A percentile compares a stretch with the other conserved stretches of the same genome.
These are phyloP conservation scores for Limtongozyma cylindracea DNA, from an alignment of 805 yeast species.

Conservation along the genomic window DNA sequence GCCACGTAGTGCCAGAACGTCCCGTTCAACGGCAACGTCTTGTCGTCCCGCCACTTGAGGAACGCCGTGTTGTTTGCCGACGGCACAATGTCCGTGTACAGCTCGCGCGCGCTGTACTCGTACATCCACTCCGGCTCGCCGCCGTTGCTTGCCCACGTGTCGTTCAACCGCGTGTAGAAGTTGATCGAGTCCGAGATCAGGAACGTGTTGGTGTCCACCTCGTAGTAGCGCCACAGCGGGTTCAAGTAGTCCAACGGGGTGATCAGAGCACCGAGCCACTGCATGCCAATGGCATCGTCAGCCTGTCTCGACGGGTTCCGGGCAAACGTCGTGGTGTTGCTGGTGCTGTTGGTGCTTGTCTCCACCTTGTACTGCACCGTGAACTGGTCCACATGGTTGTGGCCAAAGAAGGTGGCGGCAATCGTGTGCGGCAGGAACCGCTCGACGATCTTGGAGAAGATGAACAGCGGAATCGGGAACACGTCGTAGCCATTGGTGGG, in stretches of 20 bases:
- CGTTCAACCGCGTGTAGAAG: constrained; percentile 32
- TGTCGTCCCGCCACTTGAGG: too few relatives aligned
- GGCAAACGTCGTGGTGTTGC: too few relatives aligned
- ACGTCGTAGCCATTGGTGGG: constrained; percentile 30
- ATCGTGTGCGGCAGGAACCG: constrained; percentile 46
- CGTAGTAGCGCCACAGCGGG: constrained; percentile 54
- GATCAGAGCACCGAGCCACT: constrained; percentile 42
- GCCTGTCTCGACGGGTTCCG: too few relatives aligned
- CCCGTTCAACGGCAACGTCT: constrained; percentile 31
- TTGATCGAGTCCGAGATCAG: constrained; percentile 33
- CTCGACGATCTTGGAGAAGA: constrained; percentile 29
- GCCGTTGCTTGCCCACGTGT: constrained; percentile 24
- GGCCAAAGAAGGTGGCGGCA: constrained; percentile 48
- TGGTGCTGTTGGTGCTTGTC: constrained; percentile 11
- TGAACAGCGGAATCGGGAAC: constrained; percentile 31
- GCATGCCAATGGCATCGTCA: constrained; percentile 29
- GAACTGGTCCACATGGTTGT: constrained; percentile 48
- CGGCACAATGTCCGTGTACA: too few relatives aligned
- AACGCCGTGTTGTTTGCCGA: too few relatives aligned
- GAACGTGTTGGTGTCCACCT: constrained; percentile 34
- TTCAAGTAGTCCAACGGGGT: constrained; percentile 30
- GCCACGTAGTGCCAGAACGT: constrained; percentile 54
- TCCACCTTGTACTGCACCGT: constrained; percentile 28
- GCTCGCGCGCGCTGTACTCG: constrained; percentile 39
- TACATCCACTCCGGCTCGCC: constrained; percentile 35